Conservation (phyloP, 2,329 filamentous ascomycete species). For the Arthrinium phaeospermum region DNA sequence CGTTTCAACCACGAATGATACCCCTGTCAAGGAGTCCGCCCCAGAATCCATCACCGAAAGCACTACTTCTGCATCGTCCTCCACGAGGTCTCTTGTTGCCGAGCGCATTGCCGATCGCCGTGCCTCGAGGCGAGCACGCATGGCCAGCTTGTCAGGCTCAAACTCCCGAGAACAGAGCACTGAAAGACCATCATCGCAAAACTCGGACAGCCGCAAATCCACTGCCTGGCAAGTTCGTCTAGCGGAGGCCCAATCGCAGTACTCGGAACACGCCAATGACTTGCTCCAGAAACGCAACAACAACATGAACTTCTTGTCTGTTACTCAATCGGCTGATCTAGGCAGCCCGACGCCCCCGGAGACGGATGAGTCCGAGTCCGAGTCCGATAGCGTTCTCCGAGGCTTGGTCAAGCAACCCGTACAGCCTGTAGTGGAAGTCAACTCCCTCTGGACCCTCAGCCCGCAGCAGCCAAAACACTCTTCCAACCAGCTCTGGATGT, state of each 20-base stretch:
- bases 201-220: constrained; percentile 41
- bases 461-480: constrained; percentile 19
- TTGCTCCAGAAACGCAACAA: constrained; percentile 41
- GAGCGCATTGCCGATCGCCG: constrained; percentile 47
- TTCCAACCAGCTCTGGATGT: constrained; percentile 33
- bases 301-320: constrained; percentile 46
- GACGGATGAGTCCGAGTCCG: constrained; percentile 53
- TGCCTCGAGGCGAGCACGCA: constrained; percentile 44
- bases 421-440: constrained; percentile 21
- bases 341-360: constrained; percentile 62
- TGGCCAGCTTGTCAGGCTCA: constrained; percentile 36
- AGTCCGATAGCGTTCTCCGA: constrained; percentile 33
- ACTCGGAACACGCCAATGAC: constrained; percentile 47
- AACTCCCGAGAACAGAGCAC: constrained; percentile 27
- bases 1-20: constrained; percentile 51
- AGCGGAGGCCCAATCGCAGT: constrained; percentile 52
- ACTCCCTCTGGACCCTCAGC: constrained; percentile 32
- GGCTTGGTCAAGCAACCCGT: constrained; percentile 21
- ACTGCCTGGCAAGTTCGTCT: constrained; percentile 52
- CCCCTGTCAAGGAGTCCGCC: constrained; percentile 40
- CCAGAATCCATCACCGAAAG: constrained; percentile 22
- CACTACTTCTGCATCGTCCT: constrained; percentile 30
- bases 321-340: constrained; percentile 45
- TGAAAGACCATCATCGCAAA: constrained; percentile 37
- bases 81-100: constrained; percentile 40